Percentiles rank a stretch among this genome's conserved stretches.
Conservation (phyloP, 306 rosid species). For the Lithocarpus polystachyus region DNA sequence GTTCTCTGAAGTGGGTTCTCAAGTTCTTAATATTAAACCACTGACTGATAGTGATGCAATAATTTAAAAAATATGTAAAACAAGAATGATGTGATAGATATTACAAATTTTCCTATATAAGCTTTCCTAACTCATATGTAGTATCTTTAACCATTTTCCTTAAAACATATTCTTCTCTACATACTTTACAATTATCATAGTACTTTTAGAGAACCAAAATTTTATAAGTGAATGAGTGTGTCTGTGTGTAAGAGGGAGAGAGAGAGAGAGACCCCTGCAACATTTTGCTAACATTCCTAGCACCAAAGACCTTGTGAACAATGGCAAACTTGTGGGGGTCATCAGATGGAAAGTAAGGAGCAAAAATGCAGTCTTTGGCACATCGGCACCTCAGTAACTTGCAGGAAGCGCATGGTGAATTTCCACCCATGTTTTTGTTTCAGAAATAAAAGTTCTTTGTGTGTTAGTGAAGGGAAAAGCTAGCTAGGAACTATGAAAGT, state of each 20-base stretch:
- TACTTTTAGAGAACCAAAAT: neutral
- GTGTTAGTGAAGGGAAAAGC: neutral
- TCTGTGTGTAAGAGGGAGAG: too few species aligned
- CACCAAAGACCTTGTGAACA: conserved; percentile 97
- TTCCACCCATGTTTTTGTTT: conserved; percentile 45
- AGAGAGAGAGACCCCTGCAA: conserved; percentile 69
- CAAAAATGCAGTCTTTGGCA: conserved; percentile 73
- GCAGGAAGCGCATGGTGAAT: conserved; percentile 94
- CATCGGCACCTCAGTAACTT: conserved; percentile 85
- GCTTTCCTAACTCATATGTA: too few species aligned
- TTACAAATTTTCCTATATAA: too few species aligned
- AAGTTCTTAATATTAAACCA: too few species aligned
- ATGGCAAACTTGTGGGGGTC: conserved; percentile 86
- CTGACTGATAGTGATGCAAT: too few species aligned
- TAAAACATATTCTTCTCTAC: too few species aligned
- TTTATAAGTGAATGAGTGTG: neutral
- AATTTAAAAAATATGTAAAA: too few species aligned
- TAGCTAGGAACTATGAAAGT: neutral
- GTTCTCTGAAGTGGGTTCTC: too few species aligned
- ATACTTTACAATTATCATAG: neutral
- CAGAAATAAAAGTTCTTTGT: neutral
- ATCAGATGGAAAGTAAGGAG: conserved; percentile 85
- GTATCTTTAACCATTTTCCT: too few species aligned
- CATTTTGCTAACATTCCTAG: conserved; percentile 96
- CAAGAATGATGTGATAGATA: too few species aligned